Evolutionary conservation across 1,284 basidiomycete species (phyloP).

Genomic region (Porodaedalea pini): DNA sequence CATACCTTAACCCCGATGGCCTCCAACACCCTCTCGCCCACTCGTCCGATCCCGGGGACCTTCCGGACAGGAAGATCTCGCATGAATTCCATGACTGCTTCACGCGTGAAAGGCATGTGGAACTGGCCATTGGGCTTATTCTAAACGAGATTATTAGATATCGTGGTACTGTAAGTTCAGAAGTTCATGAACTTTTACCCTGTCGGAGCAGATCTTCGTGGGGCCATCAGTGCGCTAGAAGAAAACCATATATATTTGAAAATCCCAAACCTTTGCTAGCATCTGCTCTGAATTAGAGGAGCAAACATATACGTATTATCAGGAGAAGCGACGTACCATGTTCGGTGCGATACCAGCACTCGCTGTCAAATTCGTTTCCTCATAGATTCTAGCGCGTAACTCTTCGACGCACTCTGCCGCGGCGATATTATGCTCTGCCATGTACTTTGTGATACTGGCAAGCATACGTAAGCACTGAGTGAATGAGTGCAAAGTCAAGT

Average conservation of each 20-base stretch:
- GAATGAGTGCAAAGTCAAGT: background rate
- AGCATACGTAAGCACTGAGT: slow-evolving; percentile 4
- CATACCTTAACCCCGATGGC: slow-evolving; percentile 79
- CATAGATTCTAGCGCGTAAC: slow-evolving; percentile 69
- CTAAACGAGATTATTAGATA: slow-evolving; percentile 32
- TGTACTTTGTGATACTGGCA: slow-evolving; percentile 73
- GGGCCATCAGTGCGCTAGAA: background rate
- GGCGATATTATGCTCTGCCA: slow-evolving; percentile 58
- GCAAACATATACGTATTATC: slow-evolving; percentile 11
- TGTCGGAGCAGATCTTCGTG: slow-evolving; percentile 85
- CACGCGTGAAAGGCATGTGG: slow-evolving; percentile 62
- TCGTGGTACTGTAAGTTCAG: background rate
- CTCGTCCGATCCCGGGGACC: slow-evolving; percentile 84
- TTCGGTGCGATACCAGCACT: slow-evolving; percentile 93
- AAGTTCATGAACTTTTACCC: slow-evolving; percentile 40
- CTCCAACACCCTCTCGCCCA: slow-evolving; percentile 82
- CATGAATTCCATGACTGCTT: slow-evolving; percentile 73
- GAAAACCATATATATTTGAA: slow-evolving; percentile 9
- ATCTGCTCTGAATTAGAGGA: slow-evolving; percentile 24
- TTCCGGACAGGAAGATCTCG: slow-evolving; percentile 72
- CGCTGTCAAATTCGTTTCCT: slow-evolving; percentile 82
- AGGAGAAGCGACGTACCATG: slow-evolving; percentile 45
- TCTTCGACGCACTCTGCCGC: slow-evolving; percentile 74
- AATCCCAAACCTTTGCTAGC: slow-evolving; percentile 68
- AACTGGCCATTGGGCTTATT: slow-evolving; percentile 96